Conservation (phyloP, 345 rosid genomes). For the Gossypioides kirkii region DNA sequence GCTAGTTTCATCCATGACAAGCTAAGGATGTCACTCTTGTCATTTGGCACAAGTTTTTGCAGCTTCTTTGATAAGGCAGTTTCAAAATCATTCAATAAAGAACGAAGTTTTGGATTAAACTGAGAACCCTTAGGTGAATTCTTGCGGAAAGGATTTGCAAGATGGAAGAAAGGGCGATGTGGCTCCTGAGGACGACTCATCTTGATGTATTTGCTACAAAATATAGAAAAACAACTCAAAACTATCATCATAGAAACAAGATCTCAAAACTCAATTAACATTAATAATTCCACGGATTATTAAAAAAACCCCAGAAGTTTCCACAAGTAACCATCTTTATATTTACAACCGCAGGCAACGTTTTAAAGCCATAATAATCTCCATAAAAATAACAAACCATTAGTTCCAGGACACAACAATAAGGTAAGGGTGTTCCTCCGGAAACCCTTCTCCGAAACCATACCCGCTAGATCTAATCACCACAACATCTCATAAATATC, state of each 20-base stretch:
- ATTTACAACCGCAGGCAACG: neutral
- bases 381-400: neutral
- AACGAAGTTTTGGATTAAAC: slow-evolving; percentile 47
- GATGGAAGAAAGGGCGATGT: slow-evolving; percentile 62
- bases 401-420: neutral
- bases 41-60: slow-evolving; percentile 55
- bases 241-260: neutral
- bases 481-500: neutral
- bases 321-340: neutral
- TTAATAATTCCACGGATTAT: neutral
- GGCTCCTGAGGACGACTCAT: slow-evolving; percentile 89
- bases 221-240: neutral
- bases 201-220: slow-evolving; percentile 33
- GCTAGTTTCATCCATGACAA: slow-evolving; percentile 84
- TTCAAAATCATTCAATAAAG: slow-evolving; percentile 58
- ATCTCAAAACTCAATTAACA: neutral
- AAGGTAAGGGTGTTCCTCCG: neutral
- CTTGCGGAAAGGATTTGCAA: slow-evolving; percentile 83
- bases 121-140: slow-evolving; percentile 70
- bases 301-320: neutral
- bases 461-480: neutral
- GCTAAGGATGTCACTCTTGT: slow-evolving; percentile 56
- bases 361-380: neutral
- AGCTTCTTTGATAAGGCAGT: slow-evolving; percentile 52
- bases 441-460: neutral